Base-by-base conservation (phyloP, 2,329 filamentous ascomycete species). In the Torrubiella hemipterigena region DNA sequence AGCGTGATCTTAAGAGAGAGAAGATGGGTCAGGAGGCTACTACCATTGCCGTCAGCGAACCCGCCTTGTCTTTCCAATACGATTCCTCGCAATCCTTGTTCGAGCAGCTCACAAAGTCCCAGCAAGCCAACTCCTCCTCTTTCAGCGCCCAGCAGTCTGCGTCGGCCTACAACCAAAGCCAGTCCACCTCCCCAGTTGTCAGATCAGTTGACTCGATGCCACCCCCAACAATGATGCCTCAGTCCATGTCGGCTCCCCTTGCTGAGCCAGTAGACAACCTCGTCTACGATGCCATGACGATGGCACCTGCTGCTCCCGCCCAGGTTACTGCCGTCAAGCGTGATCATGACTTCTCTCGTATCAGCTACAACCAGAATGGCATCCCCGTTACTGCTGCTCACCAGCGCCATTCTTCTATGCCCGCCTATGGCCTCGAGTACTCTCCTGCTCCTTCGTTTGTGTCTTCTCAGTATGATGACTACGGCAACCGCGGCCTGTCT, bases 21-120 rank as follows among this genome's bases (percentile, higher is more conserved):
- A 98, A 98, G 74, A 96, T 96, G 89, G 81, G 82, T 43, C 91
- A 98, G 61, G 91, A 98, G 62, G 85, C 91, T 35, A 98, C 87
- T 31, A 98, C 91, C 12, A 78, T 94, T 47, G 91, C 91, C 33
- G 86, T 96, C 53, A 93, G 81, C 71, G 91, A 98, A 65, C 91
- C 91, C 21, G 91, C 91, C 31, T 67, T 96, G 48, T 98, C 91
- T 2, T 98, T 98, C 65, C 86, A 98, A 61, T 98, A 95, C 62
- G 91, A 98, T 64, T 95, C 91, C 16, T 96, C 91, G 20, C 91
- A 98, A 63, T 96, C 91, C 45, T 79, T 98, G 38, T 98, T 94
- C 56, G 91, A 98, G 69, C 91, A 98, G 67, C 78, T 98, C 64
- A 98, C 91, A 48, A 98, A 96, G 68, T 87, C 89, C 29, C 91